phyloP scores from a whole-genome alignment of 192 early-diverging fungal species.

The Backusella macrospora region DNA sequence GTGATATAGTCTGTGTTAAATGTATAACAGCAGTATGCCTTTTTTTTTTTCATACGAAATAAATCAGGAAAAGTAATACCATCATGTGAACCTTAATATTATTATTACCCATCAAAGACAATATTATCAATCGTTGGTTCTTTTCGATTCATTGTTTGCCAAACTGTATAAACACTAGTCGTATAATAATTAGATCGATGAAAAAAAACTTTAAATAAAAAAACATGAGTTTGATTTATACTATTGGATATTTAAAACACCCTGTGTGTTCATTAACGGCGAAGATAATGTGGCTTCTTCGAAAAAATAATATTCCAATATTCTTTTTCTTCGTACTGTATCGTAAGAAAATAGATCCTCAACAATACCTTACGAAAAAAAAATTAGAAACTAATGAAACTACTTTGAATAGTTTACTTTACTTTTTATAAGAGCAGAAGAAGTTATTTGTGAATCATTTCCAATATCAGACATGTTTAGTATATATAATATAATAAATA shows the following conservation, averaged over 20 bases:
- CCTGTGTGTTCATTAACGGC: slow-evolving; percentile 54
- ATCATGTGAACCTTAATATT: background rate
- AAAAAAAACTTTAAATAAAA: background rate
- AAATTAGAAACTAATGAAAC: background rate
- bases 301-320: slow-evolving; percentile 58
- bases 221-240: slow-evolving; percentile 10
- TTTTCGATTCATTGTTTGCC: slow-evolving; percentile 38
- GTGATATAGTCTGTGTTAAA: slow-evolving; percentile 52
- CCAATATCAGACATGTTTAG: slow-evolving; percentile 30
- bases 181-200: background rate
- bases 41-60: slow-evolving; percentile 14
- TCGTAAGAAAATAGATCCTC: slow-evolving; percentile 55
- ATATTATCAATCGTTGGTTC: slow-evolving; percentile 41
- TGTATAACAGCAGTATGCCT: slow-evolving; percentile 53
- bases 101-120: slow-evolving; percentile 40
- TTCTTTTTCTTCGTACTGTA: slow-evolving; percentile 49
- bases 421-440: slow-evolving; percentile 24
- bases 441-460: slow-evolving; percentile 24
- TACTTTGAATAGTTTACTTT: background rate
- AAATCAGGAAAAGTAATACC: background rate
- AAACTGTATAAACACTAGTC: slow-evolving; percentile 41
- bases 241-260: slow-evolving; percentile 58
- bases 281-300: slow-evolving; percentile 52
- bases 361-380: slow-evolving; percentile 36
- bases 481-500: background rate